These are phyloP conservation scores for Ceratobasidium sp. DNA, from an alignment of 1,284 basidiomycete species.

Conservation along the genomic window DNA sequence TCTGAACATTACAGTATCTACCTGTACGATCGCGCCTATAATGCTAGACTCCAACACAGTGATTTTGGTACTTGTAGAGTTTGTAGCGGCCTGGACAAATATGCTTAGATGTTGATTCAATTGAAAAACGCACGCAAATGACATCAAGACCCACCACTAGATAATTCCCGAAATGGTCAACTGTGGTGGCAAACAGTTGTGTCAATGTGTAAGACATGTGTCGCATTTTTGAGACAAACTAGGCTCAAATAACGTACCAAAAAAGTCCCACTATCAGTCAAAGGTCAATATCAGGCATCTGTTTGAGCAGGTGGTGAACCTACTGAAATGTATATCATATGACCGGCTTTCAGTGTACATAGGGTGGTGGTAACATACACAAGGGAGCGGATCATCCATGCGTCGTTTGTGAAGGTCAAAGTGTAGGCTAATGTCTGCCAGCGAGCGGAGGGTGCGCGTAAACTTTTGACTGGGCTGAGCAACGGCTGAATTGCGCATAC, in stretches of 20 bases:
- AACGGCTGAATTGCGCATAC: not conserved
- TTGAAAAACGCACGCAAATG: no score
- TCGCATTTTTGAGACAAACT: not conserved
- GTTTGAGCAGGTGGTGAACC: not conserved
- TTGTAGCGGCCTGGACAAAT: not conserved
- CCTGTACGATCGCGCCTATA: constrained; percentile 28
- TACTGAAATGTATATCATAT: constrained; percentile 32
- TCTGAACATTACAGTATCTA: not conserved
- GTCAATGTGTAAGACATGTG: constrained; percentile 6
- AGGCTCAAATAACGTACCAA: not conserved
- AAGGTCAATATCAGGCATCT: not conserved
- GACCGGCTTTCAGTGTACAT: constrained; percentile 31
- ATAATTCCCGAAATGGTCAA: constrained; percentile 27
- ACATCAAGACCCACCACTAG: not conserved
- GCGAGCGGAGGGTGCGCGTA: not conserved
- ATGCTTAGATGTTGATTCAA: no score
- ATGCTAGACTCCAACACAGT: constrained; percentile 25
- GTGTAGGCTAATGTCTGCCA: constrained; percentile 17
- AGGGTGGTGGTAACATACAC: constrained; percentile 4
- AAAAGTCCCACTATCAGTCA: constrained; percentile 29
- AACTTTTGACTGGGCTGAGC: not conserved
- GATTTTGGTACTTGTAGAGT: constrained; percentile 8
- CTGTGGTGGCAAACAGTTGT: not conserved
- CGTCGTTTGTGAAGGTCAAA: constrained; percentile 7
- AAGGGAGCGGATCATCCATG: not conserved